Evolutionary conservation across 495 filamentous ascomycete species (phyloP).

Genomic region (Pyrenopolyporus hunteri): DNA sequence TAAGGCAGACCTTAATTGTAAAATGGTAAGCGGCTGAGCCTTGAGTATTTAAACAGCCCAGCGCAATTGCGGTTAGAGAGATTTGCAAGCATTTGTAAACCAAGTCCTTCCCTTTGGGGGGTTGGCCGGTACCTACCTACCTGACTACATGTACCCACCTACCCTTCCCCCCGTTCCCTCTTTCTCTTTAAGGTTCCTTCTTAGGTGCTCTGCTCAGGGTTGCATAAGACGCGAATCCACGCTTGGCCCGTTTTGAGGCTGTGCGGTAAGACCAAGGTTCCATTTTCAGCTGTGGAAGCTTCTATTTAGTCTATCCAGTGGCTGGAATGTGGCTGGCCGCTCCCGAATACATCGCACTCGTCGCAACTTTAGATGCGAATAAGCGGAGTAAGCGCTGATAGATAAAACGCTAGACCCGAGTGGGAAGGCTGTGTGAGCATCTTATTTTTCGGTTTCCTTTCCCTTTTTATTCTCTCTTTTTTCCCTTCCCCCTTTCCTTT

Average conservation of each 20-base stretch:
- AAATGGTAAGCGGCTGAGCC: no score
- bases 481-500: neutral
- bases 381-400: slow-evolving; percentile 8
- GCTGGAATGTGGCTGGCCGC: slow-evolving; percentile 21
- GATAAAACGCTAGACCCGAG: slow-evolving; percentile 5
- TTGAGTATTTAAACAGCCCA: slow-evolving; percentile 25
- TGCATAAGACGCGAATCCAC: neutral
- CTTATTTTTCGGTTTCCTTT: no score
- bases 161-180: no score
- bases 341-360: no score
- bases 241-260: neutral
- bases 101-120: slow-evolving; percentile 6
- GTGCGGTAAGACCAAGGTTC: neutral
- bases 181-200: no score
- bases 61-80: slow-evolving; percentile 20
- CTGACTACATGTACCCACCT: neutral
- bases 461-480: slow-evolving; percentile 9
- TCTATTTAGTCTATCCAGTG: neutral
- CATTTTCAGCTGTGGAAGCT: neutral
- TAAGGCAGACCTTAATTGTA: no score
- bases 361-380: no score
- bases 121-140: slow-evolving; percentile 5
- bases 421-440: slow-evolving; percentile 16
- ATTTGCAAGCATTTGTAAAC: slow-evolving; percentile 40
- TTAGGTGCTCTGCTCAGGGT: neutral